Evolutionary conservation across 1,139 yeast genomes (phyloP).

Genomic region (Pichia sp.): DNA sequence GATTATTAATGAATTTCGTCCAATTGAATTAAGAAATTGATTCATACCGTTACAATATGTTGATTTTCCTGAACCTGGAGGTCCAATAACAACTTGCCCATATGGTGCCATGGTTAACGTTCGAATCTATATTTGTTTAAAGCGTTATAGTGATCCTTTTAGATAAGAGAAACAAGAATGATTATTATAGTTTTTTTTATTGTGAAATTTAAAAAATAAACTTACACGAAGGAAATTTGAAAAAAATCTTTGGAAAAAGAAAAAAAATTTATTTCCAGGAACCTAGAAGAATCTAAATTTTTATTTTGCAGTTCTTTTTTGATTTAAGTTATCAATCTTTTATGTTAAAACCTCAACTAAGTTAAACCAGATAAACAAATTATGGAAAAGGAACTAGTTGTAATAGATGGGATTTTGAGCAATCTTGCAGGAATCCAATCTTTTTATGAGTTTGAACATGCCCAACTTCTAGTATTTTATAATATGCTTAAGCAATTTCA

Average conservation of each 20-base stretch:
- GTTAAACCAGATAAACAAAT: background rate
- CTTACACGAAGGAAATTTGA: too few relatives aligned
- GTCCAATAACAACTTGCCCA: constrained; percentile 93
- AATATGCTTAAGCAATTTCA: constrained; percentile 14
- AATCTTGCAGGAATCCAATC: constrained; percentile 23
- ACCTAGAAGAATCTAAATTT: too few relatives aligned
- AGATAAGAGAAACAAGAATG: too few relatives aligned
- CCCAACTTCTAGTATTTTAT: constrained; percentile 19
- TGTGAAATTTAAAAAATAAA: too few relatives aligned
- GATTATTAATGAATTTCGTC: constrained; percentile 74
- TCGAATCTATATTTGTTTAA: too few relatives aligned
- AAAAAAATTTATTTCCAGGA: background rate
- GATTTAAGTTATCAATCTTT: too few relatives aligned
- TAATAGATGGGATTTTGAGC: constrained; percentile 23
- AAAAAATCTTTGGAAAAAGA: background rate
- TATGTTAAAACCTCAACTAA: background rate
- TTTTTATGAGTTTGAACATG: constrained; percentile 24
- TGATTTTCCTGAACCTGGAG: constrained; percentile 97
- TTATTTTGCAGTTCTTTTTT: too few relatives aligned
- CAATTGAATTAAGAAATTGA: constrained; percentile 90
- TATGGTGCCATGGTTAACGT: constrained; percentile 45
- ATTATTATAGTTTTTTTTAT: too few relatives aligned
- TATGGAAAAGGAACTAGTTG: constrained; percentile 23
- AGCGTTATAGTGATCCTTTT: too few relatives aligned
- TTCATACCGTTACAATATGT: constrained; percentile 90